Evolutionary conservation across 2,329 filamentous ascomycete genomes (phyloP), one percentile per base, ranked within the genome.

Genomic region (Arthrinium phaeospermum): DNA sequence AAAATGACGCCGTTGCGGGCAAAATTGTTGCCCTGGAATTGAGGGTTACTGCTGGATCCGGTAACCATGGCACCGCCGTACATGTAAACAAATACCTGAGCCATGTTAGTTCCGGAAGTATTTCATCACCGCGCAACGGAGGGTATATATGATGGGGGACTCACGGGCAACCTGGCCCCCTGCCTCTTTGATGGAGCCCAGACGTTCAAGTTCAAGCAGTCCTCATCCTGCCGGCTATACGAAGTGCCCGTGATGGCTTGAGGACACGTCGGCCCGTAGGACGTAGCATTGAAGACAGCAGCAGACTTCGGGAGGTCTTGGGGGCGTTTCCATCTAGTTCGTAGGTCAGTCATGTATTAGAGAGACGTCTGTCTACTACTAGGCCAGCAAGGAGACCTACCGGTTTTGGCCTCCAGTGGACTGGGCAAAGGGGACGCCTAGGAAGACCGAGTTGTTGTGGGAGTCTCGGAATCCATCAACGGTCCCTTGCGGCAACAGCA

Each of bases 41-140:
- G 80, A 27, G 83, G 80, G 74, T 84, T 84, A 77, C 82, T 85
- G 77, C 75, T 81, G 70, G 81, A 81, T 10, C 82, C 82, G 8
- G 81, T 83, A 70, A 84, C 83, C 77, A 84, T 84, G 0, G 83
- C 83, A 57, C 82, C 84, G 7, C 84, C 84, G 30, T 85, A 85
- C 76, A 85, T 85, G 73, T 85, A 85, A 1, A 86, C 81, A 27
- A 83, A 75, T 0, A 85, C 83, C 44, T 82, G 76, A 1, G 19
- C 49, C 5, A 67, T 61, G 45, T 67, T 61, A 53, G 67, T 67
- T 10, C 51, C 13, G 24, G 6, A 6, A 27, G 3, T 30, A 67
- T n/a, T 6, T 69, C 41, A 30, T 70, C n/a, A 61, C 19, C 8
- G 30, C 10, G 34, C 12, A 51, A 27, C n/a, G 13, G n/a, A 51